Conservation (phyloP, 768 basidiomycete genomes). For the Pisolithus marmoratus region DNA sequence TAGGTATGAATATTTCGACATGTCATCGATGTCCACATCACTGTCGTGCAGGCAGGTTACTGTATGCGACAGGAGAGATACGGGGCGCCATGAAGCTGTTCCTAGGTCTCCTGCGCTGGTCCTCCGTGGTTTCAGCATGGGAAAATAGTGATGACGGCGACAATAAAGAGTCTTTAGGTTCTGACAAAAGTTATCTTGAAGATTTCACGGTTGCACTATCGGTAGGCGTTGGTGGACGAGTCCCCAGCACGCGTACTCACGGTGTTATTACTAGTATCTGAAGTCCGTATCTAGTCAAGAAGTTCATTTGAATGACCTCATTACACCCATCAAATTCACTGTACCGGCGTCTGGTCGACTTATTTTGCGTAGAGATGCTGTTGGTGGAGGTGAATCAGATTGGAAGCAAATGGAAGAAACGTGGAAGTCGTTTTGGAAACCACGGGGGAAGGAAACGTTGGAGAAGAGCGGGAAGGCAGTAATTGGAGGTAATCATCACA, state of each 20-base stretch:
- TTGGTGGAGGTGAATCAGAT: constrained; percentile 35
- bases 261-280: constrained; percentile 52
- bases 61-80: constrained; percentile 88
- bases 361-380: constrained; percentile 48
- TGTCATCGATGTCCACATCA: constrained; percentile 3
- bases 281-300: constrained; percentile 49
- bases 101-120: constrained; percentile 59
- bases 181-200: constrained; percentile 72
- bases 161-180: constrained; percentile 29
- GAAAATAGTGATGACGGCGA: constrained; percentile 12
- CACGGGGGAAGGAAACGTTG: constrained; percentile 49
- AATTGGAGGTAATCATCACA: constrained; percentile 48
- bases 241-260: not conserved
- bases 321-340: constrained; percentile 66
- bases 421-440: constrained; percentile 60
- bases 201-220: constrained; percentile 86
- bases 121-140: constrained; percentile 21
- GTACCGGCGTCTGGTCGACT: constrained; percentile 50
- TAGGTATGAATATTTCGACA: constrained; percentile 42
- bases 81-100: constrained; percentile 74
- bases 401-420: constrained; percentile 65
- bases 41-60: constrained; percentile 58
- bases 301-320: constrained; percentile 38
- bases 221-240: constrained; percentile 33
- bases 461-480: constrained; percentile 52